Base-by-base conservation (phyloP, 1,139 yeast genomes). In the Lizanozyma gosingica region DNA sequence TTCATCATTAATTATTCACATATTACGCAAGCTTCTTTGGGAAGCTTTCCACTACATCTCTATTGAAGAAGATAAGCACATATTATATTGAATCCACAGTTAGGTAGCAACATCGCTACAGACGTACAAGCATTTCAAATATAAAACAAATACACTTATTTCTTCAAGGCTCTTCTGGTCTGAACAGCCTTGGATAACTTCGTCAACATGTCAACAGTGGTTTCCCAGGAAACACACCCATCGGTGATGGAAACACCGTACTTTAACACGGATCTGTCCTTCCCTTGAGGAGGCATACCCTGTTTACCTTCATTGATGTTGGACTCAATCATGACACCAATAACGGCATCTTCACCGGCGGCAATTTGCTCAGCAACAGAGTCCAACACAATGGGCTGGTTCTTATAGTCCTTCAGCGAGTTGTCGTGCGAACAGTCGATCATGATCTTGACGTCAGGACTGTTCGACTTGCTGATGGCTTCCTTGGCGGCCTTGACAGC, bases 341-440 rank as follows among this genome's bases (percentile, higher is more conserved):
- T 83, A 47, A 92, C 82, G 43, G 73, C 65, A 36, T 71, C 72
- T 53, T 83, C 84, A 48, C 98, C 98, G n/a, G 65, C 71, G 15
- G 74, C 62, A 38, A 92, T 62, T 64, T 92, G 98, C 43, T 78
- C 78, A 44, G 90, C 88, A 43, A 92, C 76, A 40, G 69, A 76
- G 16, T 77, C 74, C 16, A 95, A 88, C n/a, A 90, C 98, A 60
- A 75, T 77, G 38, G 97, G 97, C 69, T 92, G 98, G 65, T 92
- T 92, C 56, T 74, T 77, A 74, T 80, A 90, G 64, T 92, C 81
- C 62, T 92, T 92, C 57, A 73, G 78, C 38, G 97, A 86, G 70
- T 92, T 92, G 47, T 96, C 98, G 59, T 92, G 98, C 35, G 97
- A 88, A 60, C 97, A 92, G 65, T 92, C 98, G 47, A 92, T 81